Percentiles rank a stretch among this genome's conserved stretches.
phyloP scores from a whole-genome alignment of 192 early-diverging fungal species.

The Dissophora globulifera region DNA sequence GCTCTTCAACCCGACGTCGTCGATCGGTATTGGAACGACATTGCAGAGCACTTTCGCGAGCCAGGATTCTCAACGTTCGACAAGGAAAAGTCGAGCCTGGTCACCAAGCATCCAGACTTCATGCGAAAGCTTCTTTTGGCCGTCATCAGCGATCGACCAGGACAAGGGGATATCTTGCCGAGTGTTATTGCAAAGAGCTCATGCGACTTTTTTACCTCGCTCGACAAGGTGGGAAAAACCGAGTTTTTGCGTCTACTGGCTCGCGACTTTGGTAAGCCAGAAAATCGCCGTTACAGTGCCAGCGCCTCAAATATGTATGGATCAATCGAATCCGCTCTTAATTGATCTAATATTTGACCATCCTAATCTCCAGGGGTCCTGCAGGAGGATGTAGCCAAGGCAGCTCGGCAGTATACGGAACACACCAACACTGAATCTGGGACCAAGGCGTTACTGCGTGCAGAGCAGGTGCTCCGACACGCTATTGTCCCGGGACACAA shows the following conservation, averaged over 20 bases:
- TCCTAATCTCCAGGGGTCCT: conserved; percentile 58
- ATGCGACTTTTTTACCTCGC: conserved; percentile 65
- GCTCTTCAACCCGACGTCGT: conserved; percentile 36
- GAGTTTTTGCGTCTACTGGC: conserved; percentile 63
- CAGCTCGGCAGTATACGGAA: conserved; percentile 41
- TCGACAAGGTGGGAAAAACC: conserved; percentile 58
- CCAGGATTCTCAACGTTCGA: conserved; percentile 51
- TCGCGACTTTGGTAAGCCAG: conserved; percentile 52
- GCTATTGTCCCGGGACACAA: conserved; percentile 75
- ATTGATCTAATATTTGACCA: too few relatives aligned
- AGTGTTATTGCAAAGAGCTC: conserved; percentile 63
- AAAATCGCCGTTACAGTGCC: too few relatives aligned
- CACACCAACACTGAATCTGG: conserved; percentile 16
- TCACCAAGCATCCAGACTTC: conserved; percentile 43
- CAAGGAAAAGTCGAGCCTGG: conserved; percentile 24
- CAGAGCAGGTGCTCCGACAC: conserved; percentile 71
- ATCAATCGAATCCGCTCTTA: too few relatives aligned
- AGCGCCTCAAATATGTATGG: too few relatives aligned
- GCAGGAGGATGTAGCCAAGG: conserved; percentile 49
- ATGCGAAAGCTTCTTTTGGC: conserved; percentile 51
- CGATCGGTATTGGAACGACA: conserved; percentile 57
- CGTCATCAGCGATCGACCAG: conserved; percentile 60
- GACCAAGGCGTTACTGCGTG: conserved; percentile 50
- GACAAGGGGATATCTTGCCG: conserved; percentile 60
- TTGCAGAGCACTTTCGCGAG: conserved; percentile 55